Percentiles rank a stretch among this genome's conserved stretches.
Conservation (phyloP, 176 grass and related monocot genomes). For the Cenchrus purpureus region DNA sequence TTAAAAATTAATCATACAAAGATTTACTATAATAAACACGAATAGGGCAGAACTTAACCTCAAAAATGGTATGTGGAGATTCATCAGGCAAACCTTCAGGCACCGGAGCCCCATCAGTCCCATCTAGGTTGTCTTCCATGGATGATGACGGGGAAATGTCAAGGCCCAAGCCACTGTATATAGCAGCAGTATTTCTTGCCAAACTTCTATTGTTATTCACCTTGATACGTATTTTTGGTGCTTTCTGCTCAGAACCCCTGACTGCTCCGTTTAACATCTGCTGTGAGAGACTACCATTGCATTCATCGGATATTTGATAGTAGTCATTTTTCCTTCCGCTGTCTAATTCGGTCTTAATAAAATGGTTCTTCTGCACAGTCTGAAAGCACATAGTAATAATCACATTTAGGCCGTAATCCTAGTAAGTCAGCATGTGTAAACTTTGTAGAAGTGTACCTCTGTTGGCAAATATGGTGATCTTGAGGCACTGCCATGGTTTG, state of each 20-base stretch:
- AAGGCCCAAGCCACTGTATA: constrained; percentile 72
- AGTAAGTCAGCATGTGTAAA: constrained; percentile 37
- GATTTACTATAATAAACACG: constrained; percentile 5
- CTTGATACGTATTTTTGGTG: constrained; percentile 65
- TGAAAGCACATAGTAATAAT: constrained; percentile 49
- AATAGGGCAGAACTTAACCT: constrained; percentile 47
- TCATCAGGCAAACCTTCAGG: constrained; percentile 40
- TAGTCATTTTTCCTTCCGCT: constrained; percentile 43
- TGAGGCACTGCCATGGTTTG: constrained; percentile 54
- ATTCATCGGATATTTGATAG: constrained; percentile 33
- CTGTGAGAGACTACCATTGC: constrained; percentile 38
- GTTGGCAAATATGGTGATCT: constrained; percentile 49
- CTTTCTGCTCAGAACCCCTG: constrained; percentile 52
- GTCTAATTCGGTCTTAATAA: constrained; percentile 48
- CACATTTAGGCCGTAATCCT: constrained; percentile 33
- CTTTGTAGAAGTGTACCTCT: constrained; percentile 57
- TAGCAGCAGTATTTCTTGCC: constrained; percentile 66
- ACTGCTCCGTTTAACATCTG: constrained; percentile 46
- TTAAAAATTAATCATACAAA: constrained; percentile 11
- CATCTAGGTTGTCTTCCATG: constrained; percentile 52
- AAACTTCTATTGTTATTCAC: constrained; percentile 52
- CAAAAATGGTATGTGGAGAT: constrained; percentile 58
- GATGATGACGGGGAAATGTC: constrained; percentile 80
- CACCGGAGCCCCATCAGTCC: constrained; percentile 29
- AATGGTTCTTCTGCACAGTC: constrained; percentile 40